Evolutionary conservation across 2,329 filamentous ascomycete genomes (phyloP), one percentile per base, ranked within the genome.

Genomic region (Fusarium paranaense): DNA sequence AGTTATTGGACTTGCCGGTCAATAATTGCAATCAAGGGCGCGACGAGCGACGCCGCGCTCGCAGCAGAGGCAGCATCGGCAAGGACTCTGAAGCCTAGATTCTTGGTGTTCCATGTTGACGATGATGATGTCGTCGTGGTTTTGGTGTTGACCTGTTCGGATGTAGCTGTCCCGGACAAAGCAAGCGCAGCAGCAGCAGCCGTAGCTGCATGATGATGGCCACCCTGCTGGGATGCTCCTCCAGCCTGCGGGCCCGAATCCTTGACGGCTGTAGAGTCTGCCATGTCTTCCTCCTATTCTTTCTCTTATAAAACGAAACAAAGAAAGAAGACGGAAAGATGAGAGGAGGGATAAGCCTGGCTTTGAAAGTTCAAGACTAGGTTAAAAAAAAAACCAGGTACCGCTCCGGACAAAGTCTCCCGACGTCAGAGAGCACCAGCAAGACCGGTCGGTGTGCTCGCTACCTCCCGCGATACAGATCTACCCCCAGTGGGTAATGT

Each of bases 21-120:
- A 83, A 98, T 97, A 74, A 97, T 92, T 40, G 93, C 93, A 72
- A 98, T 96, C 42, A 97, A 81, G 2, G 95, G 95, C 64, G 95
- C 94, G 57, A 98, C 93, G 70, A 97, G 85, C 8, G 88, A 89
- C 2, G 93, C 94, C 13, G 95, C 94, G 54, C 90, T 88, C 2
- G 89, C 88, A 2, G 94, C 95, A 78, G 92, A 92, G 52, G 89
- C 82, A 25, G 89, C 82, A 84, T 98, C 95, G 18, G 91, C 89
- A 50, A 87, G 90, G 14, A 97, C 80, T 62, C 95, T 89, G 74
- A 88, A 82, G 16, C 88, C 89, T 64, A 97, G 83, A 76, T 94
- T 92, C 73, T 90, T 89, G 27, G 94, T 95, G 82, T 97, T 97
- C 93, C 94, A 96, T 82, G 71, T 58, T 14, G 25, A 14, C 20